A percentile compares a stretch with the other conserved stretches of the same genome.
These are phyloP conservation scores for Nitzschia putrida DNA, from an alignment of 108 stramenopile species.

Conservation along the genomic window DNA sequence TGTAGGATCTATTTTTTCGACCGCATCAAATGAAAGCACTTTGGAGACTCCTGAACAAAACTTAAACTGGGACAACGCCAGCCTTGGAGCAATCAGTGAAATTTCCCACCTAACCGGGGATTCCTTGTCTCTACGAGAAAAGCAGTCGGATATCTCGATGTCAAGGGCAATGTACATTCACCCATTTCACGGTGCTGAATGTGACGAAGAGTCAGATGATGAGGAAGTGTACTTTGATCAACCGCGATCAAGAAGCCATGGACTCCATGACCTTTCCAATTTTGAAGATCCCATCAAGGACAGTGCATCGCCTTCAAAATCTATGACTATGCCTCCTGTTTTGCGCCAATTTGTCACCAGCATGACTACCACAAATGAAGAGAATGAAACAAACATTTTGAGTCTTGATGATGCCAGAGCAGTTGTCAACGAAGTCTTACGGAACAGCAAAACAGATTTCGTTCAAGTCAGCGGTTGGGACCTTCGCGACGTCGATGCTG, in stretches of 20 bases:
- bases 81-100: constrained; percentile 10
- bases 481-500: background rate
- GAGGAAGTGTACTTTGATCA: background rate
- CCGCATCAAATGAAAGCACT: background rate
- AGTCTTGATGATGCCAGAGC: background rate
- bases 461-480: background rate
- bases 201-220: constrained; percentile 9
- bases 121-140: background rate
- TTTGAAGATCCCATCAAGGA: too few species aligned
- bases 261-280: too few species aligned
- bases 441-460: background rate
- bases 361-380: too few species aligned
- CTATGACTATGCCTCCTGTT: too few species aligned
- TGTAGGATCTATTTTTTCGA: constrained; percentile 9
- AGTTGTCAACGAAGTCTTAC: background rate
- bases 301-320: too few species aligned
- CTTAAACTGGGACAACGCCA: constrained; percentile 17
- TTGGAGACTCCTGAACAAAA: background rate
- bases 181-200: background rate
- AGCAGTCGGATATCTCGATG: background rate
- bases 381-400: background rate
- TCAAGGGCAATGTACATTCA: constrained; percentile 14
- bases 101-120: constrained; percentile 13
- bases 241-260: too few species aligned
- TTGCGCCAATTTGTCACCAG: too few species aligned